A percentile compares a stretch with the other conserved stretches of the same genome.
Evolutionary conservation across 2,329 filamentous ascomycete species (phyloP).

Genomic region (Botrytis medusae): DNA sequence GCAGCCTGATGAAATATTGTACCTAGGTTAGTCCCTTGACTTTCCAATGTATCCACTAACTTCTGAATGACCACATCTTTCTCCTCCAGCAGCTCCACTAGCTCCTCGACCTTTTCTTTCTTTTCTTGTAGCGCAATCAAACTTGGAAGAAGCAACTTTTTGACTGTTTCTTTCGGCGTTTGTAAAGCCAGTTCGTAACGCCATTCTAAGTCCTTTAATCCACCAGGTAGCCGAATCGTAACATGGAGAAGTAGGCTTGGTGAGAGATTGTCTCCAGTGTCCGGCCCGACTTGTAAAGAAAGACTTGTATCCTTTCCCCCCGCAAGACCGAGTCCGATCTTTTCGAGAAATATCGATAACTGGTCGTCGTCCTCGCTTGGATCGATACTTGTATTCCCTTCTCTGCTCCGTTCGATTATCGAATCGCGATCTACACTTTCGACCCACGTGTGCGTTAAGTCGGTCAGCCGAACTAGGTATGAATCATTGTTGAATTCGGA

Average conservation of each 20-base stretch:
- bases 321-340: conserved; percentile 54
- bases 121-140: conserved; percentile 47
- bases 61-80: conserved; percentile 57
- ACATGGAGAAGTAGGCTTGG: conserved; percentile 47
- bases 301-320: conserved; percentile 46
- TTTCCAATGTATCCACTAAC: conserved; percentile 54
- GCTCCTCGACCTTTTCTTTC: conserved; percentile 43
- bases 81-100: conserved; percentile 48
- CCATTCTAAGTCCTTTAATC: conserved; percentile 65
- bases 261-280: conserved; percentile 33
- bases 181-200: conserved; percentile 53
- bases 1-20: conserved; percentile 49
- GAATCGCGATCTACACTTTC: conserved; percentile 61
- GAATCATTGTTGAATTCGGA: conserved; percentile 52
- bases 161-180: conserved; percentile 42
- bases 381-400: conserved; percentile 69
- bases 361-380: conserved; percentile 64
- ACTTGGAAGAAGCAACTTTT: conserved; percentile 48
- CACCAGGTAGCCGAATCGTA: conserved; percentile 60
- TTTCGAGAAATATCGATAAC: conserved; percentile 64
- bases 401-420: conserved; percentile 62
- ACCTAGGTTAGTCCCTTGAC: conserved; percentile 50
- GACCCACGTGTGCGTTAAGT: conserved; percentile 71
- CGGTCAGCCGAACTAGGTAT: conserved; percentile 68
- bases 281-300: conserved; percentile 44